Evolutionary conservation across 2,329 filamentous ascomycete genomes (phyloP).

Genomic region (Fusarium foetens): DNA sequence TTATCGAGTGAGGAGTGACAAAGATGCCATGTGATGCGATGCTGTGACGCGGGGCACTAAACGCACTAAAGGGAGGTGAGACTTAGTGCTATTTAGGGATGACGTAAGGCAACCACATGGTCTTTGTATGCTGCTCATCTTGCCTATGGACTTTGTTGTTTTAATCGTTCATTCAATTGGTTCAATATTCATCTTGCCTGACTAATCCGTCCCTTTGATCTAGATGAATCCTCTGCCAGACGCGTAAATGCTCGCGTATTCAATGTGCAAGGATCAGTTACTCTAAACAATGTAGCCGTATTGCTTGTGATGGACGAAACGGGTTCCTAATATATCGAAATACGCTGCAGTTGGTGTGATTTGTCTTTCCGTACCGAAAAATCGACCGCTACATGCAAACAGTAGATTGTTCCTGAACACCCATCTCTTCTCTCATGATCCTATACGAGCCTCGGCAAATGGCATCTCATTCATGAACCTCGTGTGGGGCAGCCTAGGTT

Average conservation of each 20-base stretch:
- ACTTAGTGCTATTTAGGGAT: slow-evolving; percentile 11
- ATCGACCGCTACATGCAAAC: background rate
- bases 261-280: background rate
- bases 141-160: background rate
- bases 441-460: slow-evolving; percentile 24
- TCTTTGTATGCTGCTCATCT: background rate
- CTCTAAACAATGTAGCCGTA: background rate
- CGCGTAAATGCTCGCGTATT: background rate
- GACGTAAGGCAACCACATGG: slow-evolving; percentile 38
- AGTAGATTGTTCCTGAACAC: background rate
- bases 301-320: background rate
- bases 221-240: background rate
- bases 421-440: background rate
- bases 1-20: slow-evolving; percentile 36
- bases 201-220: background rate
- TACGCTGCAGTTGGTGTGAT: background rate
- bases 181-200: background rate
- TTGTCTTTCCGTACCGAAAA: background rate
- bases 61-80: background rate
- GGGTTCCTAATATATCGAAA: too few species aligned
- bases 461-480: background rate
- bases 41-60: slow-evolving; percentile 30
- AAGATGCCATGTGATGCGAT: slow-evolving; percentile 36
- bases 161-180: background rate
- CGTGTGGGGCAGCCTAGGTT: background rate